A percentile compares a stretch with the other conserved stretches of the same genome.
phyloP scores from a whole-genome alignment of 108 stramenopile species.

The Cylindrotheca closterium region DNA sequence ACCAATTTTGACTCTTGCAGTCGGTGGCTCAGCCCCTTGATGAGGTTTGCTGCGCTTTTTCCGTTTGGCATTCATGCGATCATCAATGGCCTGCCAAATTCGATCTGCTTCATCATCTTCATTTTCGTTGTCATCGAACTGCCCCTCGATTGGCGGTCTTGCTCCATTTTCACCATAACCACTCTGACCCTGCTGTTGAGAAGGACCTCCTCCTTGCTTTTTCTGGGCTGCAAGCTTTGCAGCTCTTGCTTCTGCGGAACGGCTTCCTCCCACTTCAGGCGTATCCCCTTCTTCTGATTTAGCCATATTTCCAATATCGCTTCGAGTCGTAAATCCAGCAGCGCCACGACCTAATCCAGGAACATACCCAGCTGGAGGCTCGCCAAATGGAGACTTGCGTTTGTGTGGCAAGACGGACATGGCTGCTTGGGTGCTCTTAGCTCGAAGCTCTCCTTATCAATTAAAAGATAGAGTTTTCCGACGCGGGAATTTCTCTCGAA shows the following conservation, averaged over 20 bases:
- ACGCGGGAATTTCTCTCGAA: too few species aligned
- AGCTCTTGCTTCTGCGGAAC: constrained; percentile 35
- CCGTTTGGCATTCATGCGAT: constrained; percentile 86
- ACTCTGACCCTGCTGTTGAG: constrained; percentile 4
- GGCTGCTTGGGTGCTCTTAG: too few species aligned
- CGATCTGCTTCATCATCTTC: constrained; percentile 96
- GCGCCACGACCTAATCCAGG: constrained; percentile 97
- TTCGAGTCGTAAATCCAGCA: constrained; percentile 95
- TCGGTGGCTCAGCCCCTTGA: constrained; percentile 16
- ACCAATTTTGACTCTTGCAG: constrained; percentile 65
- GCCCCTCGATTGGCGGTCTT: constrained; percentile 36
- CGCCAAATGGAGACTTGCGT: constrained; percentile 11
- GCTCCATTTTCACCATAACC: not conserved
- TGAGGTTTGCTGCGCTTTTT: constrained; percentile 18
- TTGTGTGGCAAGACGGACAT: too few species aligned
- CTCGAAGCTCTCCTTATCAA: too few species aligned
- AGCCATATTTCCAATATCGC: constrained; percentile 85
- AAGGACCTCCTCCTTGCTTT: constrained; percentile 70
- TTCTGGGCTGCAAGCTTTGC: constrained; percentile 41
- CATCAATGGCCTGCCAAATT: constrained; percentile 95
- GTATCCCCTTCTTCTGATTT: constrained; percentile 17
- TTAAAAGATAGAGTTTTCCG: too few species aligned
- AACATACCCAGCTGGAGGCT: constrained; percentile 85
- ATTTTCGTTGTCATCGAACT: constrained; percentile 64
- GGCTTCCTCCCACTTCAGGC: constrained; percentile 25